Evolutionary conservation across 148 eudicot genomes (phyloP).

Genomic region (Rhododendron williamsianum): DNA sequence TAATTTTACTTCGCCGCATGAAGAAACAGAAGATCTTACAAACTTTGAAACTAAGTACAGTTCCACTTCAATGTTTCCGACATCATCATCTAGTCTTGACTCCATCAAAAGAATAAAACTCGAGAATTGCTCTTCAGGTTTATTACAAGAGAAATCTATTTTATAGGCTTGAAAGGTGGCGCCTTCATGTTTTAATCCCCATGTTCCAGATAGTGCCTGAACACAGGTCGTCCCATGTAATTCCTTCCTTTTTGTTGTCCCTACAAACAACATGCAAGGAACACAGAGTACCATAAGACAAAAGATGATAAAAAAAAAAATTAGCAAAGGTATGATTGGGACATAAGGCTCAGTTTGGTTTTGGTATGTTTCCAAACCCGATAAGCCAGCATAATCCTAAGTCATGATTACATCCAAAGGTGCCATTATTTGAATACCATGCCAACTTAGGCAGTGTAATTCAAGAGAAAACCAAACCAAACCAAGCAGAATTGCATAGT

Average conservation of each 20-base stretch:
- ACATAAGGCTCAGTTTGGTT: no score
- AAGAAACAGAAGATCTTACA: conserved; percentile 51
- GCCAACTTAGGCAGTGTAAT: not conserved
- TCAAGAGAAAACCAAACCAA: not conserved
- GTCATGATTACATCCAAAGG: not conserved
- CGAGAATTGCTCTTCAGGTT: conserved; percentile 34
- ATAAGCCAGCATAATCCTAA: not conserved
- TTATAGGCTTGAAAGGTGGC: conserved; percentile 51
- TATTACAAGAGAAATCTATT: conserved; percentile 59
- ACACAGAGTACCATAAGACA: not conserved
- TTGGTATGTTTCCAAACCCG: not conserved
- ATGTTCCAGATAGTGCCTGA: conserved; percentile 56
- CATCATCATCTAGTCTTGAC: conserved; percentile 69
- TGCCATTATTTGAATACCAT: not conserved
- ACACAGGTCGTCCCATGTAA: conserved; percentile 63
- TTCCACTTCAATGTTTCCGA: conserved; percentile 62
- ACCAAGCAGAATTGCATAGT: not conserved
- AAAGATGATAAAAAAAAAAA: not conserved
- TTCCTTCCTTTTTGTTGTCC: conserved; percentile 95
- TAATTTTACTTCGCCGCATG: conserved; percentile 46
- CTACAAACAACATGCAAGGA: conserved; percentile 24
- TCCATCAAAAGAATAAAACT: conserved; percentile 70
- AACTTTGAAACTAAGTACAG: conserved; percentile 56
- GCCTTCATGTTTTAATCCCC: conserved; percentile 45
- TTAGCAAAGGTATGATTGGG: not conserved